Base-by-base conservation (phyloP, 2,329 filamentous ascomycete genomes). In the Claviceps purpurea region DNA sequence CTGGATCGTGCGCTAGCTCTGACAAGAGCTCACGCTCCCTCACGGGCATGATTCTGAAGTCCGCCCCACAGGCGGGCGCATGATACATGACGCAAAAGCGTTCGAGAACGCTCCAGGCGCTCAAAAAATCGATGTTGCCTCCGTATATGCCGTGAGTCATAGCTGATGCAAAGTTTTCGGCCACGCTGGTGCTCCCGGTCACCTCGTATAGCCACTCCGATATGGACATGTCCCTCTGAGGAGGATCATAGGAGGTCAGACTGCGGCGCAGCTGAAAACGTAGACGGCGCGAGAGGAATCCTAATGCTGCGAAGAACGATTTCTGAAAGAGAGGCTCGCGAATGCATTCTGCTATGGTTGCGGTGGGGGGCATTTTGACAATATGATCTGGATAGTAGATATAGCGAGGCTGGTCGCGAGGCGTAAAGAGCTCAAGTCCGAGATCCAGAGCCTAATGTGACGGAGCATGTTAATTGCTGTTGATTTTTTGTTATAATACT, bases 121-220 rank as follows among this genome's bases (percentile, higher is more conserved):
- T 95, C 49, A 97, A 72, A 62, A 84, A 77, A 64, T 87, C 81
- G 47, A 95, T 80, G 67, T 96, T 87, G 5, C 93, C 93, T 22
- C 90, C 93, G 66, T 94, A 95, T 54, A 97, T 89, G 43, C 93
- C 93, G 66, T 97, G 93, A 50, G 89, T 61, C 62, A 82, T 70
- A 50, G 84, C 89, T 5, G 89, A 95, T 6, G 81, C 68, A 18
- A 95, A 51, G 60, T 94, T 90, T 58, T 93, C 75, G 14, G 81
- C 80, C 6, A 86, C 57, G 38, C 61, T 53, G 41, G 56, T 51
- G 56, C 62, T 63, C 41, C 61, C 59, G 49, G 56, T 64, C 41
- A 68, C 50, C 16, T 57, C 49, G 39, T 64, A 58, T 43, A 71
- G 58, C 64, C 67, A 71, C 16, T 70, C 63, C 8, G 64, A 60